phyloP scores from a whole-genome alignment of 2,329 filamentous ascomycete genomes.

The Ophiobolus disseminans region DNA sequence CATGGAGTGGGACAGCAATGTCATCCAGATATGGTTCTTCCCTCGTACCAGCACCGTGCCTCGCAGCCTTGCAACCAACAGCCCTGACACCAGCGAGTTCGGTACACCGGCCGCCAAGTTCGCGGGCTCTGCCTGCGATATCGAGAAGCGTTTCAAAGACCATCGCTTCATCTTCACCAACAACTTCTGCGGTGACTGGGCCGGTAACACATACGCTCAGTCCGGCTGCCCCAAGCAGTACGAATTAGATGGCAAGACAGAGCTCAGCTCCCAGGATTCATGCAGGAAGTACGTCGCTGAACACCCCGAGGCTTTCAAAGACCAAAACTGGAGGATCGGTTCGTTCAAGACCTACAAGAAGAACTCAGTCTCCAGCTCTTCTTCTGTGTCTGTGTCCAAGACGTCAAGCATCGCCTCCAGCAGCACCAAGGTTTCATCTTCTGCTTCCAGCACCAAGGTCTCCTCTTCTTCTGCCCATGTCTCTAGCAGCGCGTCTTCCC shows the following conservation, averaged over 20 bases:
- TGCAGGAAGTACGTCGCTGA: conserved; percentile 75
- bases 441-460: not conserved
- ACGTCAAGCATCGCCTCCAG: conserved; percentile 5
- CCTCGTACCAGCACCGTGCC: conserved; percentile 66
- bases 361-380: conserved; percentile 16
- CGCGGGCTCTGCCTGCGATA: conserved; percentile 73
- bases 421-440: conserved; percentile 5
- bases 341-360: conserved; percentile 36
- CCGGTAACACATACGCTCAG: conserved; percentile 69
- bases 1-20: conserved; percentile 68
- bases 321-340: conserved; percentile 75
- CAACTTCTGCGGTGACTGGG: conserved; percentile 89
- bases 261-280: conserved; percentile 34
- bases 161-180: conserved; percentile 81
- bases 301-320: conserved; percentile 71
- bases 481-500: not conserved
- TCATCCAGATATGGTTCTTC: conserved; percentile 84
- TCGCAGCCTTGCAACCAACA: conserved; percentile 62
- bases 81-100: conserved; percentile 70
- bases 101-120: conserved; percentile 72
- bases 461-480: not conserved
- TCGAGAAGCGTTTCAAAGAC: conserved; percentile 70
- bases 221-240: conserved; percentile 60
- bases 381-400: conserved; percentile 10
- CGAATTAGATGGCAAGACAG: conserved; percentile 13